Percentiles rank a stretch among this genome's conserved stretches.
Evolutionary conservation across 164 flowering plant genomes (phyloP).

Genomic region (Dillenia suffruticosa): DNA sequence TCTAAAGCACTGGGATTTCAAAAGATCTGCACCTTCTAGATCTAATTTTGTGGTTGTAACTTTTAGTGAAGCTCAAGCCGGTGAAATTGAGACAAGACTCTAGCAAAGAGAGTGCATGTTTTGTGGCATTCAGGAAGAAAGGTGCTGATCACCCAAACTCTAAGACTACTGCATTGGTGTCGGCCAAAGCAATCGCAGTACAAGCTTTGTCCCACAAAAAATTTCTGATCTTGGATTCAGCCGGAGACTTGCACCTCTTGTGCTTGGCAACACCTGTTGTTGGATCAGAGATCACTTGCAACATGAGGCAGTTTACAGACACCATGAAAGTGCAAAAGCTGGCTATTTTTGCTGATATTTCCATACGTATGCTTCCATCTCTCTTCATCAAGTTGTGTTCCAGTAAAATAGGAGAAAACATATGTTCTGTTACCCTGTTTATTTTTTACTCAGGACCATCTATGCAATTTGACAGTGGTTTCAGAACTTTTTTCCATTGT

Average conservation of each 20-base stretch:
- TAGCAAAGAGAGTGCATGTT: conserved; percentile 33
- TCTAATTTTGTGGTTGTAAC: conserved; percentile 10
- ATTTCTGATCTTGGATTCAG: conserved; percentile 67
- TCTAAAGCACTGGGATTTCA: too few species aligned
- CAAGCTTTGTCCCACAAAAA: conserved; percentile 51
- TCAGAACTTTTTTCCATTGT: conserved; percentile 3
- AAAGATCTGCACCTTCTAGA: too few species aligned
- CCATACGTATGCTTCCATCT: conserved; percentile 35
- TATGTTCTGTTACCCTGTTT: background rate
- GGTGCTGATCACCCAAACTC: conserved; percentile 25
- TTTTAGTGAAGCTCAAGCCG: conserved; percentile 57
- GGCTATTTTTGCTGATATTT: conserved; percentile 57
- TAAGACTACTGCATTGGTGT: conserved; percentile 8
- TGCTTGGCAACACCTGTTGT: conserved; percentile 20
- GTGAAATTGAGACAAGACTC: conserved; percentile 56
- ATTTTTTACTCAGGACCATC: too few species aligned
- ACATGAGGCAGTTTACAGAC: conserved; percentile 46
- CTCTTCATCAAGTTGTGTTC: background rate
- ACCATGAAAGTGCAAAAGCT: conserved; percentile 58
- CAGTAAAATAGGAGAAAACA: too few species aligned
- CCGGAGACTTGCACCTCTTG: conserved; percentile 61
- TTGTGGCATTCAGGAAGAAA: conserved; percentile 41
- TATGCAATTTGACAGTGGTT: background rate
- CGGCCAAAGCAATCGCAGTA: conserved; percentile 57
- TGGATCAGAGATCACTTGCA: conserved; percentile 34